Conservation (phyloP, 1,284 basidiomycete genomes). For the Boletus semigastroideus region DNA sequence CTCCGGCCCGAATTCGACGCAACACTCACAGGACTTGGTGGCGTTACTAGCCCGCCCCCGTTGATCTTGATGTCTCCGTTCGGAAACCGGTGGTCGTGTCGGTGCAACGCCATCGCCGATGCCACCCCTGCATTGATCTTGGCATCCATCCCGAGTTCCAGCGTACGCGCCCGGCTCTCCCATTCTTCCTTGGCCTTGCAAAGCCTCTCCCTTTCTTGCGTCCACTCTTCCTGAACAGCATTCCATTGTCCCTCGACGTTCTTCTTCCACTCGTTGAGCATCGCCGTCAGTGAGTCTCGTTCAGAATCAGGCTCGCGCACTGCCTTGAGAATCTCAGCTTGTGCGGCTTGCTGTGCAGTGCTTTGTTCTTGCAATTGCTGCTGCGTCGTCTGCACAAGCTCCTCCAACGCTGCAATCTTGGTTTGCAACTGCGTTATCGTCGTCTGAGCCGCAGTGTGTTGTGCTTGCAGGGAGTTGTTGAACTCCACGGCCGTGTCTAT, state of each 20-base stretch:
- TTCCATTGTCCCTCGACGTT: slow-evolving; percentile 78
- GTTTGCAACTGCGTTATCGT: slow-evolving; percentile 78
- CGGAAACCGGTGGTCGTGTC: slow-evolving; percentile 33
- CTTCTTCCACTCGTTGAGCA: slow-evolving; percentile 68
- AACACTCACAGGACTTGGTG: slow-evolving; percentile 69
- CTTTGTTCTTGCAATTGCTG: slow-evolving; percentile 37
- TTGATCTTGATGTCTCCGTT: slow-evolving; percentile 37
- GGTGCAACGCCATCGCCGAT: slow-evolving; percentile 39
- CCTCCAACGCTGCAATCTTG: slow-evolving; percentile 62
- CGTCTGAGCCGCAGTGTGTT: slow-evolving; percentile 77
- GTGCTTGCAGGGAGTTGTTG: slow-evolving; percentile 71
- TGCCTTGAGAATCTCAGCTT: slow-evolving; percentile 41
- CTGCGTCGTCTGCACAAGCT: slow-evolving; percentile 49
- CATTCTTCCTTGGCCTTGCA: slow-evolving; percentile 78
- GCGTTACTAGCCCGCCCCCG: slow-evolving; percentile 58
- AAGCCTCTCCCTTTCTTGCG: slow-evolving; percentile 75
- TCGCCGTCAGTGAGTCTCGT: slow-evolving; percentile 49
- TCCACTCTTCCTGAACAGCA: slow-evolving; percentile 71
- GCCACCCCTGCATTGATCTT: slow-evolving; percentile 50
- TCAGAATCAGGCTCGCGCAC: slow-evolving; percentile 32
- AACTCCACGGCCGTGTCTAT: slow-evolving; percentile 78
- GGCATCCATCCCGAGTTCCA: slow-evolving; percentile 44
- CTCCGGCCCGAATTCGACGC: slow-evolving; percentile 55
- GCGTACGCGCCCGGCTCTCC: slow-evolving; percentile 54
- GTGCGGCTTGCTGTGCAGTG: slow-evolving; percentile 44